A percentile compares a stretch with the other conserved stretches of the same genome.
phyloP scores from a whole-genome alignment of 2,329 filamentous ascomycete species.

The Botrytis squamosa region DNA sequence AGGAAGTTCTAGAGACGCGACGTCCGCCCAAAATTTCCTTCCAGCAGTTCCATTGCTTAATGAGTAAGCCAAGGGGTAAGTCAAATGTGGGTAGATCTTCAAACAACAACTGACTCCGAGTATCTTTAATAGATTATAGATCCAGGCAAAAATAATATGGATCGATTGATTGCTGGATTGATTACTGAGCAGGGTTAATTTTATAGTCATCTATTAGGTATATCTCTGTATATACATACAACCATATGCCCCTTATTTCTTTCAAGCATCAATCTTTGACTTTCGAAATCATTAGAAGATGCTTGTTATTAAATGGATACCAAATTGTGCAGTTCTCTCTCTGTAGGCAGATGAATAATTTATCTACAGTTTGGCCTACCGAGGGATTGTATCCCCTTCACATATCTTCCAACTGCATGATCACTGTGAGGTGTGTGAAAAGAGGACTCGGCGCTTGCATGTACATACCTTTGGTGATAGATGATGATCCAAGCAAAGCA shows the following conservation, averaged over 20 bases:
- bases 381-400: background rate
- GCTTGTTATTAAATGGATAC: background rate
- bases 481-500: background rate
- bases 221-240: too few species aligned
- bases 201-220: background rate
- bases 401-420: background rate
- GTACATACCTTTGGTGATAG: too few species aligned
- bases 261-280: background rate
- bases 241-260: background rate
- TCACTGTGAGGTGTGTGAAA: background rate
- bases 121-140: background rate
- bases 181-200: background rate
- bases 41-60: background rate
- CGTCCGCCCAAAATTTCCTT: conserved; percentile 7
- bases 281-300: background rate
- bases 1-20: conserved; percentile 10
- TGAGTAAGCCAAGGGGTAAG: background rate
- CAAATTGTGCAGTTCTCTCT: background rate
- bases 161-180: background rate
- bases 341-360: background rate
- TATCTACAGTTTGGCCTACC: background rate
- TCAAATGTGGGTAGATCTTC: conserved; percentile 9
- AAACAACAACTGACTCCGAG: background rate
- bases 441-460: background rate
- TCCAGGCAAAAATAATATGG: background rate